Conservation (phyloP, 805 yeast species). For the Wickerhamia fluorescens region DNA sequence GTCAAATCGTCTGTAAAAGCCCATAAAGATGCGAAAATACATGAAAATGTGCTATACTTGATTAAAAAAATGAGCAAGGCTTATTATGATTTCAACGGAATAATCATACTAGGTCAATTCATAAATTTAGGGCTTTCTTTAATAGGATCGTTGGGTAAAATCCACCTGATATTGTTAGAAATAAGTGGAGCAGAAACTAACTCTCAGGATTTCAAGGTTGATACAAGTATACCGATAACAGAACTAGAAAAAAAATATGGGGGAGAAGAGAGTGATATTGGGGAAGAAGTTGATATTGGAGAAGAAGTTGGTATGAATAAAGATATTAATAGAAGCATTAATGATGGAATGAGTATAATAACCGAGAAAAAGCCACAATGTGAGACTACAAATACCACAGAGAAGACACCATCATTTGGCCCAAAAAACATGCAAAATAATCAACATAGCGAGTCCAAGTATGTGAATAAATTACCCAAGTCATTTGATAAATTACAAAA, state of each 20-base stretch:
- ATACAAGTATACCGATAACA: background rate
- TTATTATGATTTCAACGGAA: slow-evolving; percentile 56
- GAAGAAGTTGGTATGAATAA: slow-evolving; percentile 9
- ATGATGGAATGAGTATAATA: too few relatives aligned
- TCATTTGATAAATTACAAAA: too few relatives aligned
- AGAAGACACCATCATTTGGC: too few relatives aligned
- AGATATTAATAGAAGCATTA: too few relatives aligned
- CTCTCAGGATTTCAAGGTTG: too few relatives aligned
- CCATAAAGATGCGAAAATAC: slow-evolving; percentile 9
- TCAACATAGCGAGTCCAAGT: too few relatives aligned
- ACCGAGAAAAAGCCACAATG: too few relatives aligned
- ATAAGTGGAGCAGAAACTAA: slow-evolving; percentile 14
- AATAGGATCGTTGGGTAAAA: slow-evolving; percentile 47
- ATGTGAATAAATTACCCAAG: too few relatives aligned
- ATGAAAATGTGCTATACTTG: slow-evolving; percentile 18
- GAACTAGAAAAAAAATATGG: background rate
- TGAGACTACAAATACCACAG: too few relatives aligned
- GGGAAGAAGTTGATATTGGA: slow-evolving; percentile 26
- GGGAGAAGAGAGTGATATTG: background rate
- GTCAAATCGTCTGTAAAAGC: slow-evolving; percentile 5
- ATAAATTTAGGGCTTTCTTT: slow-evolving; percentile 65
- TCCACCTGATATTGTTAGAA: slow-evolving; percentile 21
- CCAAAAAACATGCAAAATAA: too few relatives aligned
- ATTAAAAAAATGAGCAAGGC: slow-evolving; percentile 24
- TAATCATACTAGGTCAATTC: slow-evolving; percentile 72